Evolutionary conservation across 106 monocot genomes (phyloP), one percentile per base, ranked within the genome.

Genomic region (Dactylorhiza incarnata): DNA sequence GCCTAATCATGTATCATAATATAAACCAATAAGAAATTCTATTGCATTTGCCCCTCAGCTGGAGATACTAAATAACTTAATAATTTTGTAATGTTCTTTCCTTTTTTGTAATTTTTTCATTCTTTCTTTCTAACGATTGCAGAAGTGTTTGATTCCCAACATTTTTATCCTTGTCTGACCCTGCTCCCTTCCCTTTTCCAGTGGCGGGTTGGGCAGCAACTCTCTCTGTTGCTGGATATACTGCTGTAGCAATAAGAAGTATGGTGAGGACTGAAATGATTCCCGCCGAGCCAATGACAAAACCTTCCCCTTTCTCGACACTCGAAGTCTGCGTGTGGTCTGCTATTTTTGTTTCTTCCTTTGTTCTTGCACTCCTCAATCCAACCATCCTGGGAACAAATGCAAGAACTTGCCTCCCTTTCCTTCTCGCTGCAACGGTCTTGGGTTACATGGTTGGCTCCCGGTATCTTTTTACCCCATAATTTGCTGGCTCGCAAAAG

Each of bases 161-260:
- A 46, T n/a, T 37, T 9, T 37, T 74, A 19, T 65, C 22, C 23
- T 65, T 49, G 5, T 16, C 45, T 69, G 13, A 29, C 66, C 43
- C 22, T 45, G 43, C 53, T 25, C 52, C 69, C 7, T 59, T 58
- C 12, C 7, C 71, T 74, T 76, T 24, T 72, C 1, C 82, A 97
- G 97, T 86, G 86, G 87, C 75, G n/a, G 97, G 97, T 54, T 97
- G 97, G 97, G 56, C 94, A 71, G 97, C 97, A 81, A 91, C 97
- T 22, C 86, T 97, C 56, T 80, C 51, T 45, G 94, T 97, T 75
- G 97, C 97, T 10, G 97, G 94, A 52, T 94, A 87, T 56, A 94
- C 94, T 22, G 94, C 94, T 29, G 56, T 97, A 69, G 85, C 86
- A 47, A 89, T 97, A 68, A 84, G 93, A 78, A 94, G 68, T 75